Evolutionary conservation across 176 grass and related monocot species (phyloP), one percentile per base, ranked within the genome.

Genomic region (Aechmea fasciata): DNA sequence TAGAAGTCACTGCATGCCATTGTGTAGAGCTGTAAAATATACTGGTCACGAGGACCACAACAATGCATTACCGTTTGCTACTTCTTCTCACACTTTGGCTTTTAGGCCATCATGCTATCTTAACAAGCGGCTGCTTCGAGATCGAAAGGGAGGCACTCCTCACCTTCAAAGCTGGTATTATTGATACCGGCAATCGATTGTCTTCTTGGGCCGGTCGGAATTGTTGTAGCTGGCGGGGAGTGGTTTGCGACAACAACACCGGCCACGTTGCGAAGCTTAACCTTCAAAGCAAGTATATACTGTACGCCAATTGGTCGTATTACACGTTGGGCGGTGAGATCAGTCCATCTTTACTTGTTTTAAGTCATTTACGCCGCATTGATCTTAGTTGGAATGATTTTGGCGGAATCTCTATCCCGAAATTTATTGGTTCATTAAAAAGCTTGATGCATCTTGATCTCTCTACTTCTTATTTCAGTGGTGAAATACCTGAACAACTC

Each of bases 331-430:
- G 47, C 26, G 71, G 69, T 76, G 55, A 73, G 49, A 64, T 80
- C 5, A 76, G 10, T 53, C 19, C 73, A 1, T 66, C 72, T 13
- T 80, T 87, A 49, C 68, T 77, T 2, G 18, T 28, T 3, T 49
- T 67, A 6, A 14, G 9, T 1, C 51, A 72, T 28, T 29, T 80
- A 26, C 15, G 18, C 0, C 1, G 0, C 0, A 14, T 78, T 49
- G 17, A 64, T 13, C 61, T 69, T 14, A 0, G 48, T 12, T 0
- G 0, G 9, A 85, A 85, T 11, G 51, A 66, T 11, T 51, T 85
- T 12, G 29, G 22, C 26, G 65, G 73, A 25, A 1, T 12, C 4
- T 48, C n/a, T 13, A 62, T 22, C 3, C 47, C 47, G 0, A 0
- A 11, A 18, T 68, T 68, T n/a, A 17, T 68, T 2, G 66, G 13